phyloP scores from a whole-genome alignment of 2,329 filamentous ascomycete genomes.

The Colletotrichum trifolii region DNA sequence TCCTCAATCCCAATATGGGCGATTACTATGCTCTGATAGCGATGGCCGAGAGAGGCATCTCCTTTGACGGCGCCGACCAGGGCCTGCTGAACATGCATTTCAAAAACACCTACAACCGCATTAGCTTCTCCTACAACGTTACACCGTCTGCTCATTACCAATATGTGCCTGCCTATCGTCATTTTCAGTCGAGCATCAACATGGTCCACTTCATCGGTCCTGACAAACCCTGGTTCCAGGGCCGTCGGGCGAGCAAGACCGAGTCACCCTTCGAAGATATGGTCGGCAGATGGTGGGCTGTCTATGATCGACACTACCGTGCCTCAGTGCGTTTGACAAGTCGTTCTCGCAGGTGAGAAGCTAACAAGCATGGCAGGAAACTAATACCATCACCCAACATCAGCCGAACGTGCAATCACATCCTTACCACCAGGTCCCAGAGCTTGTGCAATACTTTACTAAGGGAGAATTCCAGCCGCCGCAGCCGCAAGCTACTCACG shows the following conservation, averaged over 20 bases:
- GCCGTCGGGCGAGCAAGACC: conserved; percentile 65
- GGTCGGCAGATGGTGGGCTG: conserved; percentile 90
- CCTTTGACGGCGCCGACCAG: conserved; percentile 97
- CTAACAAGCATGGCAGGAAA: conserved; percentile 23
- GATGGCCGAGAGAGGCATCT: conserved; percentile 87
- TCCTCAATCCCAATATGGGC: conserved; percentile 83
- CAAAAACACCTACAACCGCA: conserved; percentile 81
- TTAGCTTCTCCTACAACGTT: conserved; percentile 97
- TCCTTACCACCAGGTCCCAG: conserved; percentile 39
- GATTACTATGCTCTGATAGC: conserved; percentile 88
- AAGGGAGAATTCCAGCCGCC: conserved; percentile 64
- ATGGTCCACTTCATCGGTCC: conserved; percentile 95
- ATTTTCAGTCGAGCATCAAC: conserved; percentile 90
- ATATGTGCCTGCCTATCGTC: conserved; percentile 92
- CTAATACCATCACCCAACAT: conserved; percentile 1
- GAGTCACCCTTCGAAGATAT: conserved; percentile 82
- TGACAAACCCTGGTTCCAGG: conserved; percentile 87
- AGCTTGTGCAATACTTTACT: conserved; percentile 63
- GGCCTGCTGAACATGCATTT: conserved; percentile 96
- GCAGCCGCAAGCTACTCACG: conserved; percentile 38
- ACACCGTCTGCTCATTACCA: conserved; percentile 97
- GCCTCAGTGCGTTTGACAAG: conserved; percentile 54
- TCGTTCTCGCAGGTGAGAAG: background rate
- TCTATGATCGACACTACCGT: conserved; percentile 89
- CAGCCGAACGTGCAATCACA: conserved; percentile 4